phyloP scores from a whole-genome alignment of 2,329 filamentous ascomycete genomes.

The Aspergillus sp. region DNA sequence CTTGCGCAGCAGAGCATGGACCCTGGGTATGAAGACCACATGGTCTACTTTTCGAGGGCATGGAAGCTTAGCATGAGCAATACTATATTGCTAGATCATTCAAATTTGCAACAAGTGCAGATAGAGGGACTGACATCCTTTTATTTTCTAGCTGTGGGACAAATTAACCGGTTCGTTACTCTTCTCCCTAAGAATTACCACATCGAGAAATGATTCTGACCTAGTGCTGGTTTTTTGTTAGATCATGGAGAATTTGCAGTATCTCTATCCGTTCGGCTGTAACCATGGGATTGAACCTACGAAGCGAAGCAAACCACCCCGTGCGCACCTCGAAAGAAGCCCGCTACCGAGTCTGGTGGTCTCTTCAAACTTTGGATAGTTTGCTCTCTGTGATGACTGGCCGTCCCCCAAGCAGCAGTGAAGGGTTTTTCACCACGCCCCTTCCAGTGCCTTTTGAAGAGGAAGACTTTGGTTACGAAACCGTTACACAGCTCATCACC shows the following conservation, averaged over 20 bases:
- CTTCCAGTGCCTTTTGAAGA: conserved; percentile 36
- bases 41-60: conserved; percentile 39
- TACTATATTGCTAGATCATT: conserved; percentile 32
- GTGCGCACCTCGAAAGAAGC: conserved; percentile 35
- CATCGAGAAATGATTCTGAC: neutral
- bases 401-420: conserved; percentile 33
- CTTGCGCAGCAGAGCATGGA: conserved; percentile 22
- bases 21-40: conserved; percentile 26
- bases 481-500: conserved; percentile 28
- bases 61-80: conserved; percentile 35
- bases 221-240: conserved; percentile 9
- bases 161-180: conserved; percentile 37
- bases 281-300: conserved; percentile 40
- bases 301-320: conserved; percentile 33
- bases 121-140: conserved; percentile 37
- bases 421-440: conserved; percentile 38
- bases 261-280: conserved; percentile 37
- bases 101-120: conserved; percentile 41
- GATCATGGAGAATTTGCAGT: conserved; percentile 39
- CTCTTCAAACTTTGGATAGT: conserved; percentile 37
- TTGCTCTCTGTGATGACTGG: conserved; percentile 39
- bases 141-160: conserved; percentile 35
- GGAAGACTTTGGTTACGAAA: conserved; percentile 29
- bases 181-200: neutral
- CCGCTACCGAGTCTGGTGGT: conserved; percentile 43